Conservation (phyloP, 2,329 filamentous ascomycete species). For the Colletotrichum truncatum region DNA sequence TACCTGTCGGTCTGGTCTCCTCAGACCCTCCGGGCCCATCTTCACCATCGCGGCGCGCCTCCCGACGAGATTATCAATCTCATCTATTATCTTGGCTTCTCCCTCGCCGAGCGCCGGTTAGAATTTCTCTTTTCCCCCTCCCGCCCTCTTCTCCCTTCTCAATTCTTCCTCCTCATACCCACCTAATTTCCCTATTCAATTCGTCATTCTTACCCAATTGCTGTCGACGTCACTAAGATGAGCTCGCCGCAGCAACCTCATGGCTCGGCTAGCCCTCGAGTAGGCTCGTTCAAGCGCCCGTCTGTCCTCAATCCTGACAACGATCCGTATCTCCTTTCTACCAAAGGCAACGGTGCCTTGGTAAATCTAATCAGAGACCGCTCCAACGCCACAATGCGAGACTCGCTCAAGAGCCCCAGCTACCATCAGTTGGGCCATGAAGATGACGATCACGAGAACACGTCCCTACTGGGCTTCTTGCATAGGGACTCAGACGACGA, state of each 20-base stretch:
- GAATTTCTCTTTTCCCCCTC: conserved; percentile 5
- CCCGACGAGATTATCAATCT: conserved; percentile 24
- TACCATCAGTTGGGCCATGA: conserved; percentile 33
- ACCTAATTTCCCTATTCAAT: neutral
- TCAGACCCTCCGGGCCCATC: conserved; percentile 22
- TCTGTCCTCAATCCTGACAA: conserved; percentile 44
- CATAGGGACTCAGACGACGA: conserved; percentile 46
- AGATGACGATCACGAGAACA: conserved; percentile 35
- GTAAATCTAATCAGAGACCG: conserved; percentile 59
- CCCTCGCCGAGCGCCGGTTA: conserved; percentile 14
- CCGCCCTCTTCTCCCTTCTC: neutral
- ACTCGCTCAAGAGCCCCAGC: conserved; percentile 26
- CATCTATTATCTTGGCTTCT: conserved; percentile 28
- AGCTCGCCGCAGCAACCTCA: conserved; percentile 25
- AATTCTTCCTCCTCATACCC: neutral
- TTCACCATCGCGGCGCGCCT: neutral
- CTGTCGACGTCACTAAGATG: conserved; percentile 8
- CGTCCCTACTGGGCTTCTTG: conserved; percentile 23
- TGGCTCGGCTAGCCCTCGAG: conserved; percentile 22
- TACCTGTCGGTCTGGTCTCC: neutral
- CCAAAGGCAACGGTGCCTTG: conserved; percentile 43
- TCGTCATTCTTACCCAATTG: neutral
- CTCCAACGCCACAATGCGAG: conserved; percentile 28
- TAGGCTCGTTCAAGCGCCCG: conserved; percentile 33
- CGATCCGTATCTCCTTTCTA: conserved; percentile 65